Evolutionary conservation across 441 rosid species (phyloP), one percentile per base, ranked within the genome.

Genomic region (Gossypium davidsonii): DNA sequence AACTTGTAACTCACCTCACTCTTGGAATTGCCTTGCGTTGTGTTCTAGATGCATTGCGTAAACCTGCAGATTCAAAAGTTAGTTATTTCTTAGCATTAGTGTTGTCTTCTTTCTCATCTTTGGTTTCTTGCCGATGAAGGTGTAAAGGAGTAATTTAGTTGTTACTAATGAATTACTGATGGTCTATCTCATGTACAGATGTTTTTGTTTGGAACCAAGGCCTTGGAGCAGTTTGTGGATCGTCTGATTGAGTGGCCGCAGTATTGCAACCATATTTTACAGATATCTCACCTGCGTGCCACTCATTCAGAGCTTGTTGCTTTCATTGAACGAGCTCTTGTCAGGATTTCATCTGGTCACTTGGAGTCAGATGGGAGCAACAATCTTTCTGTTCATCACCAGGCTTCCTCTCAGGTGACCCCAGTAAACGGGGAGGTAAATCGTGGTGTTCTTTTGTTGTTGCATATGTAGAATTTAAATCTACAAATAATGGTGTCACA

Each of bases 201-300:
- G 97, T 96, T 91, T 88, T 86, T 90, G 62, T 96, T 96, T 82
- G 99, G 99, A 63, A 93, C 94, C 70, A 91, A 90, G 83, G 98
- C 99, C 9, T 80, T 96, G 88, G 98, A 96, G 82, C 97, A 96
- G 86, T 96, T 96, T 70, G 89, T 92, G 81, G 98, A 90, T 79
- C 97, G 99, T 72, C 80, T 96, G 67, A 88, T 93, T 77, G 99
- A 93, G 85, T 91, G 96, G 94, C 99, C 99, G 6, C 99, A 92
- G 63, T 96, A 96, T 82, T 96, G 99, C 84, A 93, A 93, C 83
- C 99, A 96, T 80, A 92, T 96, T 70, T 85, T 96, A 68, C 99
- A 96, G 87, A 96, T 96, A 81, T 96, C 99, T 80, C 97, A 96
- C 83, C 81, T 96, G 74, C 97, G 99, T 46, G 80, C 81, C 62